Conservation (phyloP, 345 rosid species). For the Theobroma cacao region DNA sequence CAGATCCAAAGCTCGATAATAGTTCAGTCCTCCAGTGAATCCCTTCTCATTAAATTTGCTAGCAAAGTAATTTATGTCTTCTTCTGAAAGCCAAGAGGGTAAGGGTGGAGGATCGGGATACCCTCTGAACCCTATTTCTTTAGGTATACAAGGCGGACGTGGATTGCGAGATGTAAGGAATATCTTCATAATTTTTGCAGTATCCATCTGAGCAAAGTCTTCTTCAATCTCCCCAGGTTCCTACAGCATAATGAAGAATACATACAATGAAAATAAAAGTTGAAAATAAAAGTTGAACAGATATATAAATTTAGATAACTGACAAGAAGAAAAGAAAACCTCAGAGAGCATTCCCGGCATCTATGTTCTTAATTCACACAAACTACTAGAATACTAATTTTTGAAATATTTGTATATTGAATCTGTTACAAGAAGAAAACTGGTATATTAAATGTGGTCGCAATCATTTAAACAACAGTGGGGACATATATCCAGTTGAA, state of each 20-base stretch:
- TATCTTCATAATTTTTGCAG: slow-evolving; percentile 39
- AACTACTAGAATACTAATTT: not conserved
- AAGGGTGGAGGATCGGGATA: slow-evolving; percentile 42
- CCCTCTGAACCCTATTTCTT: slow-evolving; percentile 51
- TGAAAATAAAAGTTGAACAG: not conserved
- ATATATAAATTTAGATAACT: not conserved
- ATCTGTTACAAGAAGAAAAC: not conserved
- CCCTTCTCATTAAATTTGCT: slow-evolving; percentile 60
- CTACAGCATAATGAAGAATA: slow-evolving; percentile 31
- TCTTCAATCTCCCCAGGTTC: slow-evolving; percentile 71
- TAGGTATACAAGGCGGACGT: slow-evolving; percentile 53
- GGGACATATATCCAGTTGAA: not conserved
- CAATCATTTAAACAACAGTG: not conserved
- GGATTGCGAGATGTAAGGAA: slow-evolving; percentile 44
- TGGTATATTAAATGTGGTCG: not conserved
- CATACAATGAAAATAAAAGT: not conserved
- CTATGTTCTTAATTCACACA: not conserved
- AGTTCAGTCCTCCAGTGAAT: slow-evolving; percentile 81
- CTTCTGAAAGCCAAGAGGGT: slow-evolving; percentile 74
- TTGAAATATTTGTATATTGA: not conserved
- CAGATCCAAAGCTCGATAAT: slow-evolving; percentile 70
- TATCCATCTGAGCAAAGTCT: slow-evolving; percentile 64
- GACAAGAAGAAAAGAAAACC: not conserved
- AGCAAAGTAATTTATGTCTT: slow-evolving; percentile 59
- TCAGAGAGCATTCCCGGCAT: not conserved